Percentiles rank a stretch among this genome's conserved stretches.
Conservation (phyloP, 331 rosid genomes). For the Acacia concinna region DNA sequence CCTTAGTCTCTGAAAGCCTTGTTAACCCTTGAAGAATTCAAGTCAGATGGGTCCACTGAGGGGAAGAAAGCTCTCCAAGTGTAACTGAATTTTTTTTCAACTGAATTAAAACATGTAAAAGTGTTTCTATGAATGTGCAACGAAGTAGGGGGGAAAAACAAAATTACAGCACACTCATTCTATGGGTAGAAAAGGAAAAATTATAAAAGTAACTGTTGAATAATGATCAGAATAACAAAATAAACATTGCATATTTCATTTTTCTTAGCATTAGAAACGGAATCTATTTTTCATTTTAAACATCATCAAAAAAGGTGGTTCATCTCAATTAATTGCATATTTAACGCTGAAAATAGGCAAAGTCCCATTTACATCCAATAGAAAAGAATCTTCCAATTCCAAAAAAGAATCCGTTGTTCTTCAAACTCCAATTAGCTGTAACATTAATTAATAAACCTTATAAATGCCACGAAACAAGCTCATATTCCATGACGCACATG, state of each 20-base stretch:
- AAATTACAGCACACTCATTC: neutral
- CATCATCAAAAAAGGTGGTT: neutral
- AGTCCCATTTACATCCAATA: neutral
- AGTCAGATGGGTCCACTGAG: too few species aligned
- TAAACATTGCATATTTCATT: neutral
- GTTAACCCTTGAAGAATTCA: neutral
- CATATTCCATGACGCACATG: neutral
- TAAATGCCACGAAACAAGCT: neutral
- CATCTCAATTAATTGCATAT: neutral
- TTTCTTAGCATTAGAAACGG: neutral
- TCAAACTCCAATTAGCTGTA: neutral
- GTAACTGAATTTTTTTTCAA: too few species aligned
- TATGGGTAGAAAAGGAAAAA: neutral
- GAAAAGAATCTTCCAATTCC: neutral
- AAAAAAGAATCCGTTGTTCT: neutral
- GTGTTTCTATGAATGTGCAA: neutral
- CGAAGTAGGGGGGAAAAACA: too few species aligned
- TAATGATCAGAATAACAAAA: neutral
- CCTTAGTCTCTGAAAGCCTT: neutral
- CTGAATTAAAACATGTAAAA: too few species aligned
- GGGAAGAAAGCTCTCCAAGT: too few species aligned
- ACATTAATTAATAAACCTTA: neutral
- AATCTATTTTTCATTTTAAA: neutral
- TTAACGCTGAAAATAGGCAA: neutral
- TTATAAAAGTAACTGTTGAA: neutral